Conservation (phyloP, 163 green algal genomes). For the Picocystis sp. region DNA sequence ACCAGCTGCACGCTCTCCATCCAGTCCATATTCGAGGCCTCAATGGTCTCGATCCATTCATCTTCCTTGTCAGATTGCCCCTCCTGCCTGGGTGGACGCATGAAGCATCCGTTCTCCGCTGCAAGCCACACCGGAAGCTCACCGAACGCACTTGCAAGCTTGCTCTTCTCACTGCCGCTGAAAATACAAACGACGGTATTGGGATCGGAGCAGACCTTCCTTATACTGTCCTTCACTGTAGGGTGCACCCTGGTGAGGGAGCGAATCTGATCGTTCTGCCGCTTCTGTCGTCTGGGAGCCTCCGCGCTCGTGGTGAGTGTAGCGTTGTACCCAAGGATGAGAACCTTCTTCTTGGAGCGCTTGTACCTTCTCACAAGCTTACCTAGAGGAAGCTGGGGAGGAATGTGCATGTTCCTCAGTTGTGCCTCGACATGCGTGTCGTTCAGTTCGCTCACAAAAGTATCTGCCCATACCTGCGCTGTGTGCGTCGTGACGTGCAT, state of each 20-base stretch:
- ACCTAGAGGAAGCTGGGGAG: conserved; percentile 27
- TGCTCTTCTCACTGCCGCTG: conserved; percentile 49
- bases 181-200: conserved; percentile 73
- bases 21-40: conserved; percentile 54
- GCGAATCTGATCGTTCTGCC: conserved; percentile 69
- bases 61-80: background rate
- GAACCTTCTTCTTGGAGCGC: conserved; percentile 42
- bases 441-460: conserved; percentile 62
- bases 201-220: conserved; percentile 30
- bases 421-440: conserved; percentile 90
- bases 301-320: conserved; percentile 63
- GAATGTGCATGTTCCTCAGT: conserved; percentile 63
- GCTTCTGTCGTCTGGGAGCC: conserved; percentile 40
- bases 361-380: conserved; percentile 20
- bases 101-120: conserved; percentile 84
- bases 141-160: conserved; percentile 63
- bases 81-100: conserved; percentile 28
- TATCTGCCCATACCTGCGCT: conserved; percentile 9
- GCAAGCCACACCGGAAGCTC: conserved; percentile 79
- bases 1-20: conserved; percentile 85
- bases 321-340: conserved; percentile 89
- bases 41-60: conserved; percentile 6
- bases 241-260: conserved; percentile 35
- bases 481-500: conserved; percentile 72
- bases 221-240: conserved; percentile 27